Evolutionary conservation across 2,329 filamentous ascomycete species (phyloP), one percentile per base, ranked within the genome.

Genomic region (Alternaria brassicicola): DNA sequence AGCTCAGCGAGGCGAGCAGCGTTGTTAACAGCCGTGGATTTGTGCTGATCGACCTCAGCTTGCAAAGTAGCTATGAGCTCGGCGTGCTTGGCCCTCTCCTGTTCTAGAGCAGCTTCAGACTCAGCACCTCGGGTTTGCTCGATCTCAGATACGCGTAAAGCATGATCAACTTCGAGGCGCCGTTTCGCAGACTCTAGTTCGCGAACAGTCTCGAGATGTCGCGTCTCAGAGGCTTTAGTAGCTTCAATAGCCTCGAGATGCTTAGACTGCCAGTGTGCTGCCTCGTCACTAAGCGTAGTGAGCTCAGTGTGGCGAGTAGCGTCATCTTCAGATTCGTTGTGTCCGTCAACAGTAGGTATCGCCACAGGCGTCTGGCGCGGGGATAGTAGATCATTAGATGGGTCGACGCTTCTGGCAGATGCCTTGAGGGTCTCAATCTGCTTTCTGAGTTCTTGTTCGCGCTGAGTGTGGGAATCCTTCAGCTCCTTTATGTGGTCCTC

Each of bases 21-120:
- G 68, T 93, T 91, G 64, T 81, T 84, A 62, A 85, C 84, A 67
- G 96, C 89, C 35, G 90, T 86, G 3, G 84, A 80, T 78, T 91
- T 93, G 79, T 96, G 93, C 72, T 92, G 88, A 50, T 93, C 88
- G 52, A 97, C 89, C 73, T 96, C 89, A 58, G 79, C 83, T 62
- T 90, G 89, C 39, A 97, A 78, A 21, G 79, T 72, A 52, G 83
- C 81, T 10, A 87, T 78, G 21, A 83, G 82, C 35, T 84, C 81
- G 58, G 87, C 81, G 23, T 82, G 79, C 63, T 78, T 77, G 4
- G 66, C 36, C 15, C 76, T 75, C 70, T 82, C 79, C 52, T 78
- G 69, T 41, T 80, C 76, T 7, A 81, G 66, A 43, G 68, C 67
- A 23, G 69, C 66, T 5, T 70, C 70, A 30, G 70, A 67, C 47